Evolutionary conservation across 768 basidiomycete species (phyloP), one percentile per base, ranked within the genome.

Genomic region (Leccinellum rugosiceps): DNA sequence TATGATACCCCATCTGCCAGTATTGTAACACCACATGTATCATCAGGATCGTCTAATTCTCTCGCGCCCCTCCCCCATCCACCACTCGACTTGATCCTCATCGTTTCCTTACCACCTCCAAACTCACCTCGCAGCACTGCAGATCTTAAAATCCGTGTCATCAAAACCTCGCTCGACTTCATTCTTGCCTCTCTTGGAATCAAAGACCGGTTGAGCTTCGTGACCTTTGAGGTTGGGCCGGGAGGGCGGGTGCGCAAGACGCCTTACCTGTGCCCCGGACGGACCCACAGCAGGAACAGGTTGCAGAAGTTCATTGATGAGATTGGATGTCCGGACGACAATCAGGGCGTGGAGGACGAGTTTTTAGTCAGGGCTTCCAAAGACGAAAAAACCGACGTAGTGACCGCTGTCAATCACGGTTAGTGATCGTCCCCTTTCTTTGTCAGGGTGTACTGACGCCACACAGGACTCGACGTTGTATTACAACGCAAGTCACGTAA

Each of bases 331-430:
- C 67, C 79, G 75, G 65, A 74, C 49, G 63, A 72, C 59, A 73
- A 66, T 72, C 60, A 65, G 55, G 79, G 80, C 59, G 75, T 80
- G 46, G 87, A 86, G 58, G 85, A 86, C 62, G 80, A 82, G 58
- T 83, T 83, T 61, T 72, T 88, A 70, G 84, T 92, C 19, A 78
- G 85, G 58, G 85, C 85, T 14, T 84, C 84, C 57, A 88, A 88
- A 68, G 95, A 98, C 17, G 95, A 98, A 74, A 92, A 94, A 74
- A 92, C 92, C 26, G 96, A 97, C 71, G 96, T 99, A 17, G 94
- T 98, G 23, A 96, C 95, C 11, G 97, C 95, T n/a, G 92, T 98
- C 56, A 99, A 99, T 70, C 88, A 96, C 65, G 93, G 92, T 87
- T 53, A 50, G 76, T 58, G 30, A 46, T 43, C 14, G 8, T 31